These are phyloP conservation scores for Aspergillus pseudotamarii DNA, from an alignment of 2,329 filamentous ascomycete genomes.

Conservation along the genomic window DNA sequence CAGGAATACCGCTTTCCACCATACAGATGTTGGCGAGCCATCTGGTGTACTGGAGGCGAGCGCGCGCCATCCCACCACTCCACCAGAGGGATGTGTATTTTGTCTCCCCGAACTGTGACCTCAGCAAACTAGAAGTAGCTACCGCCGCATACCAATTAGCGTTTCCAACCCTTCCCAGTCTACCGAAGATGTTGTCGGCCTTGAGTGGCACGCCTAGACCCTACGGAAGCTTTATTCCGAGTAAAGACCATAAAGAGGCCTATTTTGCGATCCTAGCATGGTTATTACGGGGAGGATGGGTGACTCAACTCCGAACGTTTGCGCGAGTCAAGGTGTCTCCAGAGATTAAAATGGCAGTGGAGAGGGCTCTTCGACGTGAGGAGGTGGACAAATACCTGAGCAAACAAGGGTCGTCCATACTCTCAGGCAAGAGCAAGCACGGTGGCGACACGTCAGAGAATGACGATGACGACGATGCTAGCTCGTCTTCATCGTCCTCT, in stretches of 20 bases:
- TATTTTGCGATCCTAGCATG: conserved; percentile 93
- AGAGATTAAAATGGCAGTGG: conserved; percentile 79
- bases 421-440: neutral
- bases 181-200: conserved; percentile 84
- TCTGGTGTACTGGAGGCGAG: conserved; percentile 93
- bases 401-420: conserved; percentile 33
- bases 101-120: conserved; percentile 84
- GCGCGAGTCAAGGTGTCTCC: conserved; percentile 84
- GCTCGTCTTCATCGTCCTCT: conserved; percentile 43
- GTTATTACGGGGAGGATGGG: conserved; percentile 90
- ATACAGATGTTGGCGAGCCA: conserved; percentile 88
- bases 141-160: conserved; percentile 71
- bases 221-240: conserved; percentile 82
- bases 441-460: neutral
- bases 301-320: conserved; percentile 89
- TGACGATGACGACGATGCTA: conserved; percentile 26
- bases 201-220: conserved; percentile 79
- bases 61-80: conserved; percentile 86
- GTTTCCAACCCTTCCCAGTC: conserved; percentile 80
- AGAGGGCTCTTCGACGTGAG: conserved; percentile 69
- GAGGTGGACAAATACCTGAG: conserved; percentile 52
- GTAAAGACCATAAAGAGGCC: conserved; percentile 79
- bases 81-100: conserved; percentile 90
- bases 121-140: conserved; percentile 69
- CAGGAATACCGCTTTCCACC: conserved; percentile 73